These are phyloP conservation scores for Penicillium sp. DNA, from an alignment of 2,329 filamentous ascomycete genomes.

Conservation along the genomic window DNA sequence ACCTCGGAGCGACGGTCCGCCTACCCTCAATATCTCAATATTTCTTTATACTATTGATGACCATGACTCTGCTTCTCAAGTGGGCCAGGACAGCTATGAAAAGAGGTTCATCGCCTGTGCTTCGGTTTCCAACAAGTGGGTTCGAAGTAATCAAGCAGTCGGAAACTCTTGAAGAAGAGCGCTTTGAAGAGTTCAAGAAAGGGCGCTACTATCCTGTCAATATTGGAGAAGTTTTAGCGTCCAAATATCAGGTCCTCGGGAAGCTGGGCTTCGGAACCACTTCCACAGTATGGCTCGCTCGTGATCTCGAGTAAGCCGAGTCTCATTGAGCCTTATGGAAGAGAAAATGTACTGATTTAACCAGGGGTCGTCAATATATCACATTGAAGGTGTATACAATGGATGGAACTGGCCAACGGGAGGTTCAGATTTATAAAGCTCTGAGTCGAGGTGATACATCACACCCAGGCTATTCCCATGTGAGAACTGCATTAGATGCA, in stretches of 20 bases:
- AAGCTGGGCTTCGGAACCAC: not conserved
- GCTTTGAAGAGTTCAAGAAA: not conserved
- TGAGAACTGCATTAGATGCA: conserved; percentile 7
- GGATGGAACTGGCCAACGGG: not conserved
- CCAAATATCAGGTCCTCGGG: not conserved
- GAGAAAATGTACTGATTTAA: not conserved
- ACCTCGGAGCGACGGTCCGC: not conserved
- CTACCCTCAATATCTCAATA: not conserved
- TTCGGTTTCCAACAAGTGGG: not conserved
- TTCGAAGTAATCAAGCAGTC: not conserved
- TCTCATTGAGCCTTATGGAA: not conserved
- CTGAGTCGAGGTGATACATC: not conserved
- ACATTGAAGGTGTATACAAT: conserved; percentile 9
- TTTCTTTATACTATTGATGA: not conserved
- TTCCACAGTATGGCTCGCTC: not conserved
- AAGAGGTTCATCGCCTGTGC: not conserved
- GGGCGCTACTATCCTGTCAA: not conserved
- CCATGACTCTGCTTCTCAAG: not conserved
- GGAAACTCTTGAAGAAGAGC: not conserved
- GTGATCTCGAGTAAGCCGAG: not conserved
- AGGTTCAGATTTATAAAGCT: conserved; percentile 2
- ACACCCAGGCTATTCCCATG: conserved; percentile 7
- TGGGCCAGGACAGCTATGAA: not conserved
- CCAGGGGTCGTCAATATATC: conserved; percentile 6
- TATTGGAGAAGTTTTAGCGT: not conserved